Evolutionary conservation across 148 eudicot species (phyloP).

Genomic region (Camellia japonica): DNA sequence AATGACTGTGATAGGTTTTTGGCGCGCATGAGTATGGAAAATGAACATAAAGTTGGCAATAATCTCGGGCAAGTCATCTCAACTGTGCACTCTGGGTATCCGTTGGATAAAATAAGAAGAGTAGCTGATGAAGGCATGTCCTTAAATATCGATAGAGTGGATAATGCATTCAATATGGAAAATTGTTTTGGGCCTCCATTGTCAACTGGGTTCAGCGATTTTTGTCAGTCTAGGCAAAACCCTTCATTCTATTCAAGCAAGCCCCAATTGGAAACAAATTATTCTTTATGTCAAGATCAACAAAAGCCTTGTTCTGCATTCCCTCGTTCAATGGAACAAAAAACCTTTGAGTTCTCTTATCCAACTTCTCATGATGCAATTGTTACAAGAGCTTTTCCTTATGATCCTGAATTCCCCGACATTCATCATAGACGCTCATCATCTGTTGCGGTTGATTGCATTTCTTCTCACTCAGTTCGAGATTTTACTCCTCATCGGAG

Average conservation of each 20-base stretch:
- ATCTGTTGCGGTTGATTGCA: constrained; percentile 2
- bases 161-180: neutral
- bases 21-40: constrained; percentile 14
- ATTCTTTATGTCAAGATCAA: constrained; percentile 15
- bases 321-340: constrained; percentile 8
- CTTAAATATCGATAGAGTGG: neutral
- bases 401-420: constrained; percentile 19
- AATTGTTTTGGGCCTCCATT: constrained; percentile 10
- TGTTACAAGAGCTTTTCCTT: constrained; percentile 28
- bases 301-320: neutral
- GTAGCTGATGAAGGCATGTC: constrained; percentile 2
- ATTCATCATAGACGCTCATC: neutral
- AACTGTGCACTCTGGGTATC: neutral
- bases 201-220: neutral
- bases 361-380: constrained; percentile 20
- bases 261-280: constrained; percentile 9
- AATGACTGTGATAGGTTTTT: constrained; percentile 9
- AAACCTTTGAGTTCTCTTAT: constrained; percentile 10
- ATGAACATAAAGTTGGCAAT: neutral
- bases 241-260: constrained; percentile 3
- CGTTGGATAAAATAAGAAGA: neutral
- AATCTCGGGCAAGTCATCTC: constrained; percentile 8
- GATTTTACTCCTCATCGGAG: constrained; percentile 15
- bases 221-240: constrained; percentile 11
- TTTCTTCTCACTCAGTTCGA: neutral